Conservation (phyloP, 2,329 filamentous ascomycete genomes). For the Clarireedia hainanense region DNA sequence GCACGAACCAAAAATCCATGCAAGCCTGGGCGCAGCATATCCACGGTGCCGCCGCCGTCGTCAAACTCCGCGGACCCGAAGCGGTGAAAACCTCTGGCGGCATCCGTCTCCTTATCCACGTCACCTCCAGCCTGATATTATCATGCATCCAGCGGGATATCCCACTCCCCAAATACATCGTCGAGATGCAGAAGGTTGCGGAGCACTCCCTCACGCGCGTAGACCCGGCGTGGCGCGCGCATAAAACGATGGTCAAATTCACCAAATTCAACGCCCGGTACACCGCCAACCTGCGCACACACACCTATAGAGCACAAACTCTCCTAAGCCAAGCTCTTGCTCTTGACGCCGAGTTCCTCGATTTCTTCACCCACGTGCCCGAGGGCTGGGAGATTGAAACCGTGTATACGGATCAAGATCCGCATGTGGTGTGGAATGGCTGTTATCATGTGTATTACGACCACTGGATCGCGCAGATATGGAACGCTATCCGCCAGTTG, state of each 20-base stretch:
- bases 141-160: slow-evolving; percentile 43
- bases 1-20: slow-evolving; percentile 38
- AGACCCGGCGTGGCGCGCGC: slow-evolving; percentile 37
- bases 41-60: slow-evolving; percentile 43
- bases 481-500: slow-evolving; percentile 22
- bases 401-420: slow-evolving; percentile 18
- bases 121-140: slow-evolving; percentile 43
- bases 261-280: slow-evolving; percentile 16
- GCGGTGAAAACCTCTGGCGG: slow-evolving; percentile 41
- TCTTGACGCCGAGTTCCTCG: slow-evolving; percentile 19
- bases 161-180: slow-evolving; percentile 40
- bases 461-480: slow-evolving; percentile 23
- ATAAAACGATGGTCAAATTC: slow-evolving; percentile 32
- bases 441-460: slow-evolving; percentile 24
- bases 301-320: neutral
- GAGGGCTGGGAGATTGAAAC: slow-evolving; percentile 19
- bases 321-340: slow-evolving; percentile 19
- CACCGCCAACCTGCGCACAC: neutral
- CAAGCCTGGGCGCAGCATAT: slow-evolving; percentile 46
- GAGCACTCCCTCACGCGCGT: slow-evolving; percentile 30
- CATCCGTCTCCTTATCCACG: slow-evolving; percentile 45
- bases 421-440: slow-evolving; percentile 23
- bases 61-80: slow-evolving; percentile 39
- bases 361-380: slow-evolving; percentile 11
- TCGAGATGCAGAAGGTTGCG: slow-evolving; percentile 39